Evolutionary conservation across 306 rosid genomes (phyloP), one percentile per base, ranked within the genome.

Genomic region (Prunus kanzakura): DNA sequence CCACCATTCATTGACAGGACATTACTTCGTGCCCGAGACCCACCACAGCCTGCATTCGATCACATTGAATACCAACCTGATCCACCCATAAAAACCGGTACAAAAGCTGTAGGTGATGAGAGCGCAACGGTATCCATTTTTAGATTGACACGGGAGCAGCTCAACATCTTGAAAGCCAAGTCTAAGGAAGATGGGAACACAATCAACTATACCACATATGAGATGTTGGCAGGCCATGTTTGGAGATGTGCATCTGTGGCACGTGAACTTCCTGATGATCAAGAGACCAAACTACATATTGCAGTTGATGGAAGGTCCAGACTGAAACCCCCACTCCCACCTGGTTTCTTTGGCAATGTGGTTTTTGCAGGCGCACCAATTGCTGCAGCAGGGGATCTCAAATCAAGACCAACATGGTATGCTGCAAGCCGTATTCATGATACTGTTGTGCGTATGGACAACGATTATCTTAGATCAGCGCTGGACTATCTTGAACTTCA

Each of bases 281-380:
- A 93, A 76, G 93, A 86, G 13, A 86, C 91, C 12, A 89, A 89
- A 56, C 63, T 93, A 71, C 88, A 89, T 76, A 87, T 91, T 35
- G 97, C 93, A 50, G 89, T 91, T 2, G 96, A 91, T 76, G 97
- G 96, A 64, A 71, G 98, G 83, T 47, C 91, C 22, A 89, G 96
- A 76, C 57, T 93, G 79, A 84, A 74, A 27, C 98, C 98, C 3
- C 84, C 82, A 1, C 93, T 89, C 27, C 97, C 97, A 46, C 87
- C 83, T 0, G 96, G 98, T 13, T 93, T 89, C 80, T 93, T 91
- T 20, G 98, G 96, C 68, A 91, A 93, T 43, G 97, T 86, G 66
- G 87, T 89, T 11, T 89, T 89, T 82, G 86, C 92, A 0, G 74
- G 93, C 41, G 85, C 96, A 3, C 92, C 97, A 1, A 61, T 82